A percentile compares a stretch with the other conserved stretches of the same genome.
These are phyloP conservation scores for Mortierella alpina DNA, from an alignment of 192 early-diverging fungal genomes.

Conservation along the genomic window DNA sequence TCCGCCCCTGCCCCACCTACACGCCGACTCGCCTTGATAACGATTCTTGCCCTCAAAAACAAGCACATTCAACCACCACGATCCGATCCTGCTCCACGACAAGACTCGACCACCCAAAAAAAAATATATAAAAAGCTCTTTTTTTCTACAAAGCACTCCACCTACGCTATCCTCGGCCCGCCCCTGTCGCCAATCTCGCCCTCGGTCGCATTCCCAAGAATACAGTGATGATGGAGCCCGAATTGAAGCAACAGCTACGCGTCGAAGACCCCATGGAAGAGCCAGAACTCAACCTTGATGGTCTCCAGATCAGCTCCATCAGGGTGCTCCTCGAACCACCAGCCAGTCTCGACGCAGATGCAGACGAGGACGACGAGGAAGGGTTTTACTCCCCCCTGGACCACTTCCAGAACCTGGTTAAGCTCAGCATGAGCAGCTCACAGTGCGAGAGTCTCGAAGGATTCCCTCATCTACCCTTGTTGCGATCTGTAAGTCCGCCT, in stretches of 20 bases:
- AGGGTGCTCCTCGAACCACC: slow-evolving; percentile 36
- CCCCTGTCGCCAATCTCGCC: background rate
- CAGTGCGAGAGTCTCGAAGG: slow-evolving; percentile 36
- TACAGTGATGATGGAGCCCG: slow-evolving; percentile 36
- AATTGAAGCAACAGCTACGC: slow-evolving; percentile 36
- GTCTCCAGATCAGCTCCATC: slow-evolving; percentile 30
- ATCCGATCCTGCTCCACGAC: background rate
- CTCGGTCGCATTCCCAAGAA: background rate
- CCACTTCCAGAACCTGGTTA: slow-evolving; percentile 48
- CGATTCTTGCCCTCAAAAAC: background rate
- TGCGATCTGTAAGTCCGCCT: slow-evolving; percentile 43
- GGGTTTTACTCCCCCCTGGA: slow-evolving; percentile 46
- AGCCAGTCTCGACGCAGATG: slow-evolving; percentile 2
- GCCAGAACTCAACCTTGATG: slow-evolving; percentile 34
- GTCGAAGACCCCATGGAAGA: slow-evolving; percentile 50
- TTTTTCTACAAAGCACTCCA: too few relatives aligned
- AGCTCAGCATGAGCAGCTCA: slow-evolving; percentile 37
- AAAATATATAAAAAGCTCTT: background rate
- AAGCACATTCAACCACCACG: background rate
- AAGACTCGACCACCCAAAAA: slow-evolving; percentile 1
- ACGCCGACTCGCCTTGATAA: too few relatives aligned
- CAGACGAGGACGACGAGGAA: slow-evolving; percentile 34
- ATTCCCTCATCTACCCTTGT: slow-evolving; percentile 37
- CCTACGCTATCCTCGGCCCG: background rate
- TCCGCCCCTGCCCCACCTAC: background rate